These are phyloP conservation scores for Pseudocercospora cruenta DNA, from an alignment of 2,329 filamentous ascomycete species.

Conservation along the genomic window DNA sequence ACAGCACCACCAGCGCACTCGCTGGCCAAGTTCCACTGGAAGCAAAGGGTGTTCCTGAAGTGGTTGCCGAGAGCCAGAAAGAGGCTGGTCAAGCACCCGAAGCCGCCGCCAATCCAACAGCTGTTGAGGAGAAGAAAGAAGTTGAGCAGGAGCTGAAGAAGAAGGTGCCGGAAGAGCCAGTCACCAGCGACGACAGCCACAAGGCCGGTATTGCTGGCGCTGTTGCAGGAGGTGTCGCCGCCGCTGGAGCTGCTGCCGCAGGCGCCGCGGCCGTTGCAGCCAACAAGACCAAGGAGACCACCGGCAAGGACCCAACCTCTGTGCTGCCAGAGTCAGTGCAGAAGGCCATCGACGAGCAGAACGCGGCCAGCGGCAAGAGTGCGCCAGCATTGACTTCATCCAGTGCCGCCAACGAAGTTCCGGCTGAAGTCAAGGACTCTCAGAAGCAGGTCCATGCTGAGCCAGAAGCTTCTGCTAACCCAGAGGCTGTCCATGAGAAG, in stretches of 20 bases:
- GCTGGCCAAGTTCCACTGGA: conserved; percentile 51
- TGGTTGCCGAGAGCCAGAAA: conserved; percentile 73
- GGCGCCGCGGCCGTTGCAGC: conserved; percentile 46
- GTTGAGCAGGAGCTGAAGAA: conserved; percentile 72
- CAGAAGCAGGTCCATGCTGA: conserved; percentile 45
- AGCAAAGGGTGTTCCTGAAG: conserved; percentile 57
- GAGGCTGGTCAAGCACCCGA: conserved; percentile 65
- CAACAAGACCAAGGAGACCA: conserved; percentile 45
- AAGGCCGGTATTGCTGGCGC: conserved; percentile 46
- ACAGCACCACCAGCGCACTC: conserved; percentile 49
- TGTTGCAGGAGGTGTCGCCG: conserved; percentile 44
- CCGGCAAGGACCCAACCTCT: conserved; percentile 55
- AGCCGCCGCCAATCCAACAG: conserved; percentile 66
- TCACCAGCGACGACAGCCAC: conserved; percentile 33
- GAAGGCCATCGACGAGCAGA: conserved; percentile 46
- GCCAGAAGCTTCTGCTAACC: conserved; percentile 73
- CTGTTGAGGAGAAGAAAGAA: conserved; percentile 71
- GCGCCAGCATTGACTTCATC: conserved; percentile 7
- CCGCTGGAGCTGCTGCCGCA: conserved; percentile 41
- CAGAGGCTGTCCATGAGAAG: conserved; percentile 74
- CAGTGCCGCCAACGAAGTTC: conserved; percentile 29
- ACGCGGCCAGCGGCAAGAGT: conserved; percentile 17
- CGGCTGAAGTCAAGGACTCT: conserved; percentile 34
- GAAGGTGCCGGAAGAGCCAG: conserved; percentile 57
- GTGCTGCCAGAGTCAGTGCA: conserved; percentile 46